A percentile compares a stretch with the other conserved stretches of the same genome.
Evolutionary conservation across 1,139 yeast genomes (phyloP).

Genomic region (Wickerhamomyces sp.): DNA sequence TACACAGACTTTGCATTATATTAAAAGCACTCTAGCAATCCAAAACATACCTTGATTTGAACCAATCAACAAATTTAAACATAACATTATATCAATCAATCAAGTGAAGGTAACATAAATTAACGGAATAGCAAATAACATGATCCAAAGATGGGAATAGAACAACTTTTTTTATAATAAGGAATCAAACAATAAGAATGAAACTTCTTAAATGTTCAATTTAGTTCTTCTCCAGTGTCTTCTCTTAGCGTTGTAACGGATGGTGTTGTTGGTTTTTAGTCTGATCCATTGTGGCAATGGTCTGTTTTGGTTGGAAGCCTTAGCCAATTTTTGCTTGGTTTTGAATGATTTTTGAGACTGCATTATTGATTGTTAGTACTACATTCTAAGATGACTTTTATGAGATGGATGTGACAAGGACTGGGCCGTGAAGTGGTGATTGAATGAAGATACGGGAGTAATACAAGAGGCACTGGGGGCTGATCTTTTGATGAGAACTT

Average conservation of each 20-base stretch:
- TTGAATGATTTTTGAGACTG: constrained; percentile 97
- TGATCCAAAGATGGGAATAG: constrained; percentile 7
- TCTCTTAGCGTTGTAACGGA: constrained; percentile 99
- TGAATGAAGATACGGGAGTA: too few relatives aligned
- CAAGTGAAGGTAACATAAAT: not conserved
- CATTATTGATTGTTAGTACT: constrained; percentile 16
- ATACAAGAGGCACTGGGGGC: too few relatives aligned
- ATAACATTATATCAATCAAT: constrained; percentile 1
- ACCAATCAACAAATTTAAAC: not conserved
- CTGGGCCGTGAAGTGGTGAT: too few relatives aligned
- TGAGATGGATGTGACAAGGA: too few relatives aligned
- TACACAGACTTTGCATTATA: constrained; percentile 14
- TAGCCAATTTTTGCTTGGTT: constrained; percentile 98
- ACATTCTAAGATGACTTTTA: too few relatives aligned
- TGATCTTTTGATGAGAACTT: too few relatives aligned
- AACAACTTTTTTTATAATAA: constrained; percentile 5
- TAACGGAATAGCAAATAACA: not conserved
- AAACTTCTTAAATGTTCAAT: constrained; percentile 77
- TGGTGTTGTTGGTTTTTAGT: constrained; percentile 95
- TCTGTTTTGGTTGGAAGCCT: constrained; percentile 99
- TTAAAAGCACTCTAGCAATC: not conserved
- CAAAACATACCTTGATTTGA: not conserved
- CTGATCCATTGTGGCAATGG: constrained; percentile 99
- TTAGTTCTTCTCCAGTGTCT: constrained; percentile 99
- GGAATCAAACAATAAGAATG: constrained; percentile 7